Base-by-base conservation (phyloP, 768 basidiomycete genomes). In the Boletus patriciae region DNA sequence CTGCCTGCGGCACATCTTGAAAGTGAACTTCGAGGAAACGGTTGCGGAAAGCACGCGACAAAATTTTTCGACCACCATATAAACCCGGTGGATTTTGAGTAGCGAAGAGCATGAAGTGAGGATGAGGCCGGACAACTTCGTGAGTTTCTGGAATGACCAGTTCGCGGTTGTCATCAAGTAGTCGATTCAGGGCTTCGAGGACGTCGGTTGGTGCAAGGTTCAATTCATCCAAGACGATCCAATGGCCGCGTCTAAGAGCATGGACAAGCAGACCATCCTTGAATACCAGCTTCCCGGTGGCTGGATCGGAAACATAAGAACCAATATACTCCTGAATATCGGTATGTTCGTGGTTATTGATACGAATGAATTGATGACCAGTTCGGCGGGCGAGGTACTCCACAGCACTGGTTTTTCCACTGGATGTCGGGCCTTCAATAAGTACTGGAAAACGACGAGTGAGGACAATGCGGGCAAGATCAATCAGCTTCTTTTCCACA, bases 291-390 rank as follows among this genome's bases (percentile, higher is more conserved):
- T 93, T 95, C n/a, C 97, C 97, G 0, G 94, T 92, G 15, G 81
- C 69, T 9, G 94, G 86, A 70, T 98, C 94, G 3, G 97, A 95
- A 23, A 95, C 85, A 67, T 99, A 99, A 0, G 94, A 94, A 3
- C 97, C 97, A 45, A 98, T 80, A 67, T 99, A 99, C 69, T 99
- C 97, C 67, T 99, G 97, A 48, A 99, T 97, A 68, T 99, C 97
- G 6, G 97, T 99, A 67, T 98, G 97, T 61, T 99, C 97, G 74
- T 99, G 97, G 66, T 99, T 99, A 76, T 99, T 99, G 80, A 99
- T 98, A 40, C 97, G 91, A 31, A 99, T 86, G 72, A 98, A 98
- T 36, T 83, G 85, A 76, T 99, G 97, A 0, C 97, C 96, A 0
- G 94, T 97, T 53, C 90, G 81, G 58, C 84, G 84, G 6, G 97